Evolutionary conservation across 805 yeast genomes (phyloP), one percentile per base, ranked within the genome.

Genomic region (Blastobotrys muscicola): DNA sequence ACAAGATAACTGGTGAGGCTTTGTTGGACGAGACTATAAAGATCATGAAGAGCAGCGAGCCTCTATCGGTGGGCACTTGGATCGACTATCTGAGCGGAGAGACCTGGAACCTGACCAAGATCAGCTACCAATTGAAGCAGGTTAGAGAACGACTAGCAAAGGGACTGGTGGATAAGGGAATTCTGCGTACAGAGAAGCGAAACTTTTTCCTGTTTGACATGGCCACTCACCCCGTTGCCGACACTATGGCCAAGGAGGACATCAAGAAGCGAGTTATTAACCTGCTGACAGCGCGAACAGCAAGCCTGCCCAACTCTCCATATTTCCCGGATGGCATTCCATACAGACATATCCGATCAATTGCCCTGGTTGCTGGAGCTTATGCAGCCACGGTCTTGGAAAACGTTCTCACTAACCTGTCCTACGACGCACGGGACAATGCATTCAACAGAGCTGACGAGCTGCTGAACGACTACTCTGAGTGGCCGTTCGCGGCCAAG

Each of bases 211-310:
- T 92, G 43, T 92, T 92, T 56, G 98, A 92, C 64, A 92, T 92
- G 97, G 95, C 98, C 29, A 92, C 98, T 7, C 98, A 94, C 64
- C 98, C 98, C 6, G 76, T 92, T 10, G 82, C 89, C 29, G 98
- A 92, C 63, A 74, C 82, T 36, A 68, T 78, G 50, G 80, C 94
- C 40, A 92, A 92, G 65, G 94, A 85, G 52, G 78, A 80, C 44
- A 74, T 92, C 45, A 78, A 80, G 45, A 72, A 78, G 46, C 75
- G 97, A 55, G 76, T 86, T 23, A 67, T 87, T 49, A 72, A 74
- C 37, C 60, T 86, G 40, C 70, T 92, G 53, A 78, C 85, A 6
- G 70, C 81, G 31, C 78, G 95, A 65, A 83, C 82, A 42, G 73
- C 82, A 52, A 72, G 70, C 46, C 57, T 80, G 29, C 69, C 66